phyloP scores from a whole-genome alignment of 495 filamentous ascomycete genomes.

The Corynascus novoguineensis region DNA sequence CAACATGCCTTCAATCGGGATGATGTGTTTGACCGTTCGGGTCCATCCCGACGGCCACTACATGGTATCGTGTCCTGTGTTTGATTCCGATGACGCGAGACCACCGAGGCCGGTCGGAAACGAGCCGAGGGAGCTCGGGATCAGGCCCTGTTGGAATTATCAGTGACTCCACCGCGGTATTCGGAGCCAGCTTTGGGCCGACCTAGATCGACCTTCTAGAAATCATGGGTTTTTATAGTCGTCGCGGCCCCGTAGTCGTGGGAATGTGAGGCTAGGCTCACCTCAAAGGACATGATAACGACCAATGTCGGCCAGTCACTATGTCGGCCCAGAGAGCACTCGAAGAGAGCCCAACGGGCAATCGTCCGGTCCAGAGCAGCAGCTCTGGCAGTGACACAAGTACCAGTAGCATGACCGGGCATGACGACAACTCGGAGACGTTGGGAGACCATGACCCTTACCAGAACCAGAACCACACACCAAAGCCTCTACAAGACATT shows the following conservation, averaged over 20 bases:
- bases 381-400: background rate
- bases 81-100: background rate
- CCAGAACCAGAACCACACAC: background rate
- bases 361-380: too few relatives aligned
- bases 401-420: background rate
- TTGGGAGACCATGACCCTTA: background rate
- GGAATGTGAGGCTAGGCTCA: background rate
- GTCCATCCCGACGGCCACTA: background rate
- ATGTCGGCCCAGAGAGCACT: background rate
- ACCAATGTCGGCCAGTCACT: background rate
- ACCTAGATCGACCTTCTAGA: background rate
- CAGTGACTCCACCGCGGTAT: background rate
- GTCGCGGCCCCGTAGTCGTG: background rate
- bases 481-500: background rate
- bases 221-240: background rate
- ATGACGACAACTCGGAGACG: background rate
- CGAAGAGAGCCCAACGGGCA: too few relatives aligned
- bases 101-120: background rate
- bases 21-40: background rate
- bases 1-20: too few relatives aligned
- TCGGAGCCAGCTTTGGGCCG: background rate
- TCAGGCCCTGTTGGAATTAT: background rate
- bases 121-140: background rate
- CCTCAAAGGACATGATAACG: background rate
- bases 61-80: too few relatives aligned